phyloP scores from a whole-genome alignment of 2,329 filamentous ascomycete genomes.

The Drechslerella stenobrocha region DNA sequence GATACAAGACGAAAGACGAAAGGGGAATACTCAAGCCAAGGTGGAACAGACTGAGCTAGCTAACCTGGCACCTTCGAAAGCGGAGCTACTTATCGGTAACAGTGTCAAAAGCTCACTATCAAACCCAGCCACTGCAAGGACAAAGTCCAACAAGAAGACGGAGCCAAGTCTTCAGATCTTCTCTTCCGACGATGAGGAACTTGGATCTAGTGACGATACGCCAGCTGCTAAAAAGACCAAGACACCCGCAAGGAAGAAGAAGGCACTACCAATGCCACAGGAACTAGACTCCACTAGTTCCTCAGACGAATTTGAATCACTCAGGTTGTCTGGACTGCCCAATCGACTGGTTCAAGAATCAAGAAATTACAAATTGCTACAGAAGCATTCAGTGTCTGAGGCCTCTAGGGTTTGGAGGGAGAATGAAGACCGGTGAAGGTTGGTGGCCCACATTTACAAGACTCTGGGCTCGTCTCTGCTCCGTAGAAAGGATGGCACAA shows the following conservation, averaged over 20 bases:
- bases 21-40: too few relatives aligned
- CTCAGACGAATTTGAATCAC: constrained; percentile 30
- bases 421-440: background rate
- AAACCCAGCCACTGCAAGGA: background rate
- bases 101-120: background rate
- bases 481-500: too few relatives aligned
- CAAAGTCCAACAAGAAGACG: background rate
- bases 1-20: too few relatives aligned
- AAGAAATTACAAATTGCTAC: constrained; percentile 3
- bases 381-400: constrained; percentile 18
- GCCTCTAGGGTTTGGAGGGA: constrained; percentile 32
- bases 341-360: constrained; percentile 13
- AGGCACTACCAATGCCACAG: background rate
- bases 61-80: too few relatives aligned
- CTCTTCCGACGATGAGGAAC: constrained; percentile 20
- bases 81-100: background rate
- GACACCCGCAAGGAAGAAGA: background rate
- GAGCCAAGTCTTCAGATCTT: constrained; percentile 4
- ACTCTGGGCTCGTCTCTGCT: too few relatives aligned
- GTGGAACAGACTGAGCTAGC: too few relatives aligned
- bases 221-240: background rate
- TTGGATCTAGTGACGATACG: background rate
- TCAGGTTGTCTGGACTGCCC: constrained; percentile 25
- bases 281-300: constrained; percentile 1
- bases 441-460: too few relatives aligned